Conservation (phyloP, 345 rosid genomes). For the Trapa bicornis region DNA sequence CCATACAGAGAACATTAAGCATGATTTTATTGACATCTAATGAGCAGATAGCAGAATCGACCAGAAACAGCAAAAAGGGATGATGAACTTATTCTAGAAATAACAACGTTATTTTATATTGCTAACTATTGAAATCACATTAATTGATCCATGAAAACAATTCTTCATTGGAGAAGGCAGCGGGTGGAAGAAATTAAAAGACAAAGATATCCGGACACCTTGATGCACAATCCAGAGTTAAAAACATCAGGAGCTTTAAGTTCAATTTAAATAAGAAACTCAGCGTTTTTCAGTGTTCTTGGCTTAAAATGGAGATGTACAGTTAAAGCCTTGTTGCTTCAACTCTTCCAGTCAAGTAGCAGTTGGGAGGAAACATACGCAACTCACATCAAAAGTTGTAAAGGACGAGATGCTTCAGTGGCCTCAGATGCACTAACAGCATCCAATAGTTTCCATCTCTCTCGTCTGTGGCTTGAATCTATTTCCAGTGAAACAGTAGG, state of each 20-base stretch:
- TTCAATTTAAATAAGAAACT: neutral
- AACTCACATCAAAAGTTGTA: neutral
- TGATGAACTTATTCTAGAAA: constrained; percentile 10
- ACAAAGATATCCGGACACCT: neutral
- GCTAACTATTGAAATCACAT: constrained; percentile 20
- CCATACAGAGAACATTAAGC: constrained; percentile 6
- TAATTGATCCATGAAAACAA: constrained; percentile 13
- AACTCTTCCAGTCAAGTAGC: neutral
- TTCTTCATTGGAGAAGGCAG: constrained; percentile 19
- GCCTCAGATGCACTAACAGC: neutral
- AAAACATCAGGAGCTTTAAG: neutral
- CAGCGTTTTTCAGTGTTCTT: neutral
- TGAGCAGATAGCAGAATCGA: neutral
- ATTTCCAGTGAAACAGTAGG: neutral
- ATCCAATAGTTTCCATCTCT: neutral
- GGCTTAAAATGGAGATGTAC: too few species aligned
- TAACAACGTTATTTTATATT: constrained; percentile 25
- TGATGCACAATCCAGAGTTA: neutral
- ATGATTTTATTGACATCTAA: constrained; percentile 12
- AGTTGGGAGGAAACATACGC: neutral
- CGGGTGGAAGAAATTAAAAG: neutral
- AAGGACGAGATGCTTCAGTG: neutral
- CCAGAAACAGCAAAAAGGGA: constrained; percentile 12
- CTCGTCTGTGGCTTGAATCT: neutral
- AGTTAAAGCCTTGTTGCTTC: neutral